Conservation (phyloP, 2,329 filamentous ascomycete genomes). For the Epichloe sibirici region DNA sequence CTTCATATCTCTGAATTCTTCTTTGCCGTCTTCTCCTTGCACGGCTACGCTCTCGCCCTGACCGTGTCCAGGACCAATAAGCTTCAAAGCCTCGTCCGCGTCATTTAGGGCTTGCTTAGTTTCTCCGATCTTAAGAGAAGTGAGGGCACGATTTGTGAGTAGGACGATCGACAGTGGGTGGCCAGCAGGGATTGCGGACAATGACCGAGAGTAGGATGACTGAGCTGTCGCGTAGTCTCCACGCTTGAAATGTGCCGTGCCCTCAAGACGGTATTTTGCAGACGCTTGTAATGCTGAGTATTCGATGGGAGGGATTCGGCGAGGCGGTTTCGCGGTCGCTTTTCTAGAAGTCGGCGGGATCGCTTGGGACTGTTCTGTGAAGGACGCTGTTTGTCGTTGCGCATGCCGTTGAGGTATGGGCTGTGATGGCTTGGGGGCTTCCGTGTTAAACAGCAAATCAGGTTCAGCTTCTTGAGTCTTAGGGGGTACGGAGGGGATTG, state of each 20-base stretch:
- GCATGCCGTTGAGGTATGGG: constrained; percentile 24
- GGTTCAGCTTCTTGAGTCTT: constrained; percentile 29
- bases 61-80: constrained; percentile 72
- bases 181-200: constrained; percentile 58
- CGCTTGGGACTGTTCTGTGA: constrained; percentile 15
- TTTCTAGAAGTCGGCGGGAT: constrained; percentile 24
- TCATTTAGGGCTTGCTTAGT: constrained; percentile 79
- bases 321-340: constrained; percentile 35
- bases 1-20: constrained; percentile 70
- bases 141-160: constrained; percentile 81
- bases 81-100: constrained; percentile 63
- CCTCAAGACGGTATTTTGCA: constrained; percentile 64
- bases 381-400: constrained; percentile 21
- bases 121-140: constrained; percentile 81
- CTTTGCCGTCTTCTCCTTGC: constrained; percentile 39
- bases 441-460: constrained; percentile 50
- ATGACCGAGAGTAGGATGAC: constrained; percentile 64
- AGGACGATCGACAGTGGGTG: constrained; percentile 85
- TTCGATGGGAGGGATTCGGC: constrained; percentile 56
- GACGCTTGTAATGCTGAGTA: constrained; percentile 60
- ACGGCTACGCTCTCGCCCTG: constrained; percentile 70
- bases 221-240: constrained; percentile 87
- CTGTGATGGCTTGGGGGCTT: constrained; percentile 23
- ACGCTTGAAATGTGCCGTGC: constrained; percentile 82
- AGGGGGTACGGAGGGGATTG: constrained; percentile 29